These are phyloP conservation scores for Kickxella alabastrina DNA, from an alignment of 192 early-diverging fungal genomes.

Conservation along the genomic window DNA sequence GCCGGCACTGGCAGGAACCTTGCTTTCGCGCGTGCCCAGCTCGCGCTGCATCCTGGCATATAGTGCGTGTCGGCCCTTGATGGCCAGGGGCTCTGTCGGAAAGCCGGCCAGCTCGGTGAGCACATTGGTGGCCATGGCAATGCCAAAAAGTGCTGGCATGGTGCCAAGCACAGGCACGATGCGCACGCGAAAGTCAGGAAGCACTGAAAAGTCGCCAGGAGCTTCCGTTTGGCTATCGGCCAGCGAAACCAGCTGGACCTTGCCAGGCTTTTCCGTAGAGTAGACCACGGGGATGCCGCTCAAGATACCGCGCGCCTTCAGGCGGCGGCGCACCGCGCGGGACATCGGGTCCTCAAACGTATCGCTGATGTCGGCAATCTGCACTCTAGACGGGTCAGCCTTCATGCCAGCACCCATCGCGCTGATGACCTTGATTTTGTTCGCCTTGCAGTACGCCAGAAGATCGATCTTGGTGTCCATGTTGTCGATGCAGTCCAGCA, in stretches of 20 bases:
- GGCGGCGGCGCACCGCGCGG: conserved; percentile 71
- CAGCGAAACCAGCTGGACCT: conserved; percentile 84
- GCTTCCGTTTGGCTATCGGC: conserved; percentile 77
- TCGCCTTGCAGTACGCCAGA: conserved; percentile 77
- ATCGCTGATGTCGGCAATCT: conserved; percentile 92
- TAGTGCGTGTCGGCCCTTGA: conserved; percentile 70
- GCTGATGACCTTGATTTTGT: conserved; percentile 75
- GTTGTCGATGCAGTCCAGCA: conserved; percentile 93
- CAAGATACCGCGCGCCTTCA: conserved; percentile 69
- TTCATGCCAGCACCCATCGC: conserved; percentile 99
- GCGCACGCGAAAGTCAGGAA: conserved; percentile 92
- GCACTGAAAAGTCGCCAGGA: conserved; percentile 83
- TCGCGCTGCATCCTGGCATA: conserved; percentile 74
- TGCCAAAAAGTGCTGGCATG: conserved; percentile 93
- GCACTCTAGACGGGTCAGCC: conserved; percentile 90
- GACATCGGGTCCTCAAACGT: conserved; percentile 95
- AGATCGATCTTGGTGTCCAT: conserved; percentile 91
- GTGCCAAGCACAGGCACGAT: conserved; percentile 83
- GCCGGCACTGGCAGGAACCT: conserved; percentile 7
- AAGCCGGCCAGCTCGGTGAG: conserved; percentile 62
- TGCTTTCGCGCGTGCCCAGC: conserved; percentile 56
- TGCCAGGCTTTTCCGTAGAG: conserved; percentile 91
- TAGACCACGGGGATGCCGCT: conserved; percentile 90
- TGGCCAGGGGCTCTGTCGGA: conserved; percentile 66
- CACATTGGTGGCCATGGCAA: conserved; percentile 84